These are phyloP conservation scores for Escovopsis sp. DNA, from an alignment of 2,329 filamentous ascomycete species.

Conservation along the genomic window DNA sequence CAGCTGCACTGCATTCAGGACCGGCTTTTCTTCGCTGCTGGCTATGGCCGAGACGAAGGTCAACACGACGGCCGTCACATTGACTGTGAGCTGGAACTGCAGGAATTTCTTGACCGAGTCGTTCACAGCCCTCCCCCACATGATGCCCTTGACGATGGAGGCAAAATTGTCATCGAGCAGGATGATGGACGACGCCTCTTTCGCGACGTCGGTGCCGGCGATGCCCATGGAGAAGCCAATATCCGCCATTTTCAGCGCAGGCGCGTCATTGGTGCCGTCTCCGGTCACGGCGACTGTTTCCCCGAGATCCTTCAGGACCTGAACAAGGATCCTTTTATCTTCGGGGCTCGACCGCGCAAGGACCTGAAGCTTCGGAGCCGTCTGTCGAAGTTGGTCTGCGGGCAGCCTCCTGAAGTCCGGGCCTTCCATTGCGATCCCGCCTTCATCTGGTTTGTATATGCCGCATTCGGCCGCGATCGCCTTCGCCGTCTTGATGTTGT, in stretches of 20 bases:
- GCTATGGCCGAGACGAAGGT: slow-evolving; percentile 51
- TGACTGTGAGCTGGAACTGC: slow-evolving; percentile 56
- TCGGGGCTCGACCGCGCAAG: slow-evolving; percentile 45
- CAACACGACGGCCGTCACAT: slow-evolving; percentile 51
- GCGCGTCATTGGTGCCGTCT: slow-evolving; percentile 53
- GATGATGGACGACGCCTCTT: slow-evolving; percentile 55
- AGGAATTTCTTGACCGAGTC: slow-evolving; percentile 55
- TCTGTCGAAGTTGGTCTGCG: slow-evolving; percentile 34
- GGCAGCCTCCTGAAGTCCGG: slow-evolving; percentile 45
- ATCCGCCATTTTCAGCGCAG: slow-evolving; percentile 50
- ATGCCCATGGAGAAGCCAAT: slow-evolving; percentile 57
- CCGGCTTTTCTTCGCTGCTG: slow-evolving; percentile 36
- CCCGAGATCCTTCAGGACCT: slow-evolving; percentile 36
- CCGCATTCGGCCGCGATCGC: slow-evolving; percentile 51
- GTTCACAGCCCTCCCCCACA: slow-evolving; percentile 56
- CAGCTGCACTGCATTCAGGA: slow-evolving; percentile 51
- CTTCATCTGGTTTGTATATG: slow-evolving; percentile 37
- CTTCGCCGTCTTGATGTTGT: slow-evolving; percentile 42
- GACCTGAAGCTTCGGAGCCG: slow-evolving; percentile 34
- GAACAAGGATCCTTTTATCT: slow-evolving; percentile 43
- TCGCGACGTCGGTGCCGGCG: slow-evolving; percentile 51
- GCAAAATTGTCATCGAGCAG: slow-evolving; percentile 53
- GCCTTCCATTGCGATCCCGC: slow-evolving; percentile 52
- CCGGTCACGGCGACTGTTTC: slow-evolving; percentile 50
- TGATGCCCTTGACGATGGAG: slow-evolving; percentile 51